Conservation (phyloP, 345 rosid genomes). For the Microthlaspi erraticum region DNA sequence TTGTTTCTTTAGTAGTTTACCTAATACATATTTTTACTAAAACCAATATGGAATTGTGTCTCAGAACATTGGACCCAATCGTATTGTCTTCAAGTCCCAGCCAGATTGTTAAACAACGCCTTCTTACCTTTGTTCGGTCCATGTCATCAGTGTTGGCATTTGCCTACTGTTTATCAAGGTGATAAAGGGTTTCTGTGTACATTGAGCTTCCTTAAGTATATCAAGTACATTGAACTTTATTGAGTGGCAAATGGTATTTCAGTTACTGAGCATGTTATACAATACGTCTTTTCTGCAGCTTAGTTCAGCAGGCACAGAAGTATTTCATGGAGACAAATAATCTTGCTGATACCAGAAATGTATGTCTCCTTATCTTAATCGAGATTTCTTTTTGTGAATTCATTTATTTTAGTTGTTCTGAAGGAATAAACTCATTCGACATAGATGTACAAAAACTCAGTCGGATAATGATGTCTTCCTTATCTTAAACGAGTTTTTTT, state of each 20-base stretch:
- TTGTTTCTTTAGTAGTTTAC: conserved; percentile 5
- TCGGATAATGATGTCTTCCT: no score
- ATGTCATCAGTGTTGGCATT: conserved; percentile 82
- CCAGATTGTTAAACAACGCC: conserved; percentile 83
- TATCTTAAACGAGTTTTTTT: no score
- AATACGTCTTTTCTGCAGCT: conserved; percentile 51
- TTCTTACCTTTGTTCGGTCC: conserved; percentile 71
- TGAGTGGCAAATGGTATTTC: conserved; percentile 13
- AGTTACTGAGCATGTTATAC: conserved; percentile 27
- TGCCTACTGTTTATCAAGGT: conserved; percentile 90
- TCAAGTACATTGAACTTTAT: conserved; percentile 8
- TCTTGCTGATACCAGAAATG: conserved; percentile 67
- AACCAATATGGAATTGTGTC: conserved; percentile 30
- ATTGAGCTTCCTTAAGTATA: conserved; percentile 18
- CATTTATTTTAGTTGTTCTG: neutral
- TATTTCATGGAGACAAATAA: conserved; percentile 64
- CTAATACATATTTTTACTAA: conserved; percentile 24
- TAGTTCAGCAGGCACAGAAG: conserved; percentile 76
- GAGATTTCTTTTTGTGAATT: no score
- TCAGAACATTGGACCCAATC: conserved; percentile 83
- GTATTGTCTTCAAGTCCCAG: conserved; percentile 76
- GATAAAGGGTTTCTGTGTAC: conserved; percentile 35
- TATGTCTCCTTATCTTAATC: conserved; percentile 46
- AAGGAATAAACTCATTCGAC: neutral
- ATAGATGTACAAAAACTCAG: conserved; percentile 2